Percentiles rank a stretch among this genome's conserved stretches.
phyloP scores from a whole-genome alignment of 202 grass and related monocot species.

The Schoenoplectus triqueter region DNA sequence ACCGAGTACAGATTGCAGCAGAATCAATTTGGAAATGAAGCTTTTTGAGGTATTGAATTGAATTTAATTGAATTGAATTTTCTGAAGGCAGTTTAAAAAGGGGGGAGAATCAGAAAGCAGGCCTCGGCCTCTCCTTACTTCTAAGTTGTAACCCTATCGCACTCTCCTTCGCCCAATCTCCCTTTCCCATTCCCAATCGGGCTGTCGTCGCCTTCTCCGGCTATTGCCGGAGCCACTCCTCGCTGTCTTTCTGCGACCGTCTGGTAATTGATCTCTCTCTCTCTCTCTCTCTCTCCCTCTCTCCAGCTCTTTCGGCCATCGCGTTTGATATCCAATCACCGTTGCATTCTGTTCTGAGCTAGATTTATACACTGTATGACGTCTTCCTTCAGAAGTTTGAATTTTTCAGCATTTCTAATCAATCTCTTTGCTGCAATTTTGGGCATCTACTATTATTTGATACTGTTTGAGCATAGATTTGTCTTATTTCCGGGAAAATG shows the following conservation, averaged over 20 bases:
- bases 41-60: no score
- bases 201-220: conserved; percentile 21
- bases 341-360: conserved; percentile 17
- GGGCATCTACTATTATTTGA: not conserved
- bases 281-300: conserved; percentile 2
- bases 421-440: not conserved
- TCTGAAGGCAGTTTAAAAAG: conserved; percentile 20
- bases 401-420: not conserved
- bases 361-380: conserved; percentile 24
- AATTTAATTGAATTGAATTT: no score
- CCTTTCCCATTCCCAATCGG: not conserved
- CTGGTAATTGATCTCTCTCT: conserved; percentile 32
- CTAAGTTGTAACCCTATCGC: conserved; percentile 31
- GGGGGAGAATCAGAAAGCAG: not conserved
- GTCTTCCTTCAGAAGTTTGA: not conserved
- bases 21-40: no score
- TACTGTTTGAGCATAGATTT: conserved; percentile 28
- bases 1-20: no score
- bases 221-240: conserved; percentile 23
- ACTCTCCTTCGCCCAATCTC: not conserved
- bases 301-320: not conserved
- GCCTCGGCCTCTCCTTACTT: not conserved
- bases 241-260: not conserved
- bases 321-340: not conserved
- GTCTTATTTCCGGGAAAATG: not conserved